Base-by-base conservation (phyloP, 192 early-diverging fungal species). In the Geranomyces michiganensis region DNA sequence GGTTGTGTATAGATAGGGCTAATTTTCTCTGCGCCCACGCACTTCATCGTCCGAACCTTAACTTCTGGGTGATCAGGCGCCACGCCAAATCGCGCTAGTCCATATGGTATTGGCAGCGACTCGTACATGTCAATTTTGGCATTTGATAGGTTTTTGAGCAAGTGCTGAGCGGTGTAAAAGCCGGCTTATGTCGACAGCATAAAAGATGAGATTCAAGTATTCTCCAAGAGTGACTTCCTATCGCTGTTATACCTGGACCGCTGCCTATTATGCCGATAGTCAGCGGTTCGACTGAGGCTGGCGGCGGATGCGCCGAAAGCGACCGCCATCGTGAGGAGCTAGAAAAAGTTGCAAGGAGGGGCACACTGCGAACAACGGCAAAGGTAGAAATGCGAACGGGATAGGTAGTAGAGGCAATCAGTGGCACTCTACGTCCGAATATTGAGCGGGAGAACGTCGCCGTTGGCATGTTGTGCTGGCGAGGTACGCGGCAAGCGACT, bases 41-140 rank as follows among this genome's bases (percentile, higher is more conserved):
- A 10, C 36, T 41, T 41, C 36, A 41, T 41, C 51, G 51, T 55
- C 26, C 47, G 51, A 19, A 75, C 93, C 84, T 99, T 99, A 26
- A 96, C 97, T 80, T 97, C 95, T 7, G 92, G 94, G 71, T 99
- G 97, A 77, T 97, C 94, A 5, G 97, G 94, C 24, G 97, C 95
- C 17, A 99, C 96, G 30, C 95, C 97, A 77, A 88, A 99, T 1
- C 95, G 86, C 27, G 94, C 94, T 7, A 97, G 82, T 1, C 97
- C 95, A 76, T 91, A 90, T 4, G 97, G 97, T 0, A 92, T 82
- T 0, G 94, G 93, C 0, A 94, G 79, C 29, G 82, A 74, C 71
- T 97, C 97, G 65, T 89, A 92, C 80, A 99, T 91, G 72, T 97
- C 93, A 36, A 99, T 74, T 17, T 74, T 31, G 0, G 81, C 77